Percentiles rank a stretch among this genome's conserved stretches.
Evolutionary conservation across 768 basidiomycete genomes (phyloP).

Genomic region (Mrakia gelida): DNA sequence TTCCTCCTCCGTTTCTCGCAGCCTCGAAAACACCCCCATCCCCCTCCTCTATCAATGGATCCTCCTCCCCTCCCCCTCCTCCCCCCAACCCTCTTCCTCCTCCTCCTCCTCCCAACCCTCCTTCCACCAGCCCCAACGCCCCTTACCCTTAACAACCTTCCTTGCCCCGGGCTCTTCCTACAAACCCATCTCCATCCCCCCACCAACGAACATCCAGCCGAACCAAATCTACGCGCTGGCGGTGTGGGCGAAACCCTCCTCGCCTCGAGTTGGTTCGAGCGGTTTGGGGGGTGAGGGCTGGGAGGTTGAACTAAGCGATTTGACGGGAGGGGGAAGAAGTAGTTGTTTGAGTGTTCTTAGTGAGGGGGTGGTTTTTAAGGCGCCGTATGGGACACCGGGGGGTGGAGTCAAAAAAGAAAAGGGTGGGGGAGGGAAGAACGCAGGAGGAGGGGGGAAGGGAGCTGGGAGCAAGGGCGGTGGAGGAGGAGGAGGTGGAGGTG

Average conservation of each 20-base stretch:
- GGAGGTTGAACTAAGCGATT: constrained; percentile 13
- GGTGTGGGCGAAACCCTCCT: constrained; percentile 42
- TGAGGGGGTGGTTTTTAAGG: constrained; percentile 38
- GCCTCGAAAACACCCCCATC: constrained; percentile 55
- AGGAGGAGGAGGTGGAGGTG: constrained; percentile 20
- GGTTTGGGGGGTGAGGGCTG: neutral
- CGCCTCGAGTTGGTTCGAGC: neutral
- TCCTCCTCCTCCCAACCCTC: neutral
- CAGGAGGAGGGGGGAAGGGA: neutral
- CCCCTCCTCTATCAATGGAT: constrained; percentile 26
- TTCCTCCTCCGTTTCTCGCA: constrained; percentile 45
- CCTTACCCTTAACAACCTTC: constrained; percentile 14
- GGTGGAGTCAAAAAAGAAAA: constrained; percentile 22
- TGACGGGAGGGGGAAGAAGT: neutral
- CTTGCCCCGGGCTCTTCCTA: constrained; percentile 55
- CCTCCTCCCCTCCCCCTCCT: neutral
- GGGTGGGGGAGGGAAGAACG: neutral
- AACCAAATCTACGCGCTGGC: constrained; percentile 65
- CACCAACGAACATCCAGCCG: constrained; percentile 54
- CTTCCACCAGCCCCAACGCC: neutral
- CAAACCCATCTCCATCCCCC: constrained; percentile 65
- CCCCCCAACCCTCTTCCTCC: neutral
- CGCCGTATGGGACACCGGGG: constrained; percentile 3
- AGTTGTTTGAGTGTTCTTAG: constrained; percentile 39
- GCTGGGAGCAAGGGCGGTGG: constrained; percentile 26